Evolutionary conservation across 495 filamentous ascomycete species (phyloP), one percentile per base, ranked within the genome.

Genomic region (Ascodesmis nigricans): DNA sequence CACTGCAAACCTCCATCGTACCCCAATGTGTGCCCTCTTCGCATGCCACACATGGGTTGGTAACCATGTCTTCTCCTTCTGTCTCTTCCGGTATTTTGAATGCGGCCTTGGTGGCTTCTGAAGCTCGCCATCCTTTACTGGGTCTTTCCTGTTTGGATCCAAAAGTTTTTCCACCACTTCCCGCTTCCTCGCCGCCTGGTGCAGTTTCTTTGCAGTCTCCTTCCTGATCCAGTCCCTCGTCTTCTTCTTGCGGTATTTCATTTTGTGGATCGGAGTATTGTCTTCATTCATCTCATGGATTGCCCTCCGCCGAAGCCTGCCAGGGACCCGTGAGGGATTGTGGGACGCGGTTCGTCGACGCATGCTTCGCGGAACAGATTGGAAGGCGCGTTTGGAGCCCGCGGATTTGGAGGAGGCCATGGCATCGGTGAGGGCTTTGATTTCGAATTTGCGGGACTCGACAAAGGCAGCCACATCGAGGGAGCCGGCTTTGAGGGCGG

Each of bases 31-130:
- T 4, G 87, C 84, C 28, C 87, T 62, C 48, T 97, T 95, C 10
- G 83, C 75, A 58, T 92, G 87, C 60, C 71, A 97, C 34, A 92
- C 53, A 48, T 97, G 87, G 11, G 87, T 92, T 2, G 87, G 90
- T 2, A 97, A 63, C 87, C 87, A 95, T 0, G 72, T 75, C 60
- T 97, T 97, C 52, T 75, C 64, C 21, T 69, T 53, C 53, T 97
- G 87, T 1, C 87, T 70, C 58, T 82, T 92, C 40, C 71, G 68
- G 45, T 73, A 93, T 41, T 74, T 82, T 8, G 71, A 63, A 14
- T 68, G 63, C 1, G 72, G 59, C 29, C 65, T 65, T 0, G 66
- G 64, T 1, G 80, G 75, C 3, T 64, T 59, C 20, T 75, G 72
- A 5, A 91, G 59, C 25, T 57, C 62, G 45, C 79, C 66, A 36